Evolutionary conservation across 1,284 basidiomycete species (phyloP).

Genomic region (Papiliotrema flavescens): DNA sequence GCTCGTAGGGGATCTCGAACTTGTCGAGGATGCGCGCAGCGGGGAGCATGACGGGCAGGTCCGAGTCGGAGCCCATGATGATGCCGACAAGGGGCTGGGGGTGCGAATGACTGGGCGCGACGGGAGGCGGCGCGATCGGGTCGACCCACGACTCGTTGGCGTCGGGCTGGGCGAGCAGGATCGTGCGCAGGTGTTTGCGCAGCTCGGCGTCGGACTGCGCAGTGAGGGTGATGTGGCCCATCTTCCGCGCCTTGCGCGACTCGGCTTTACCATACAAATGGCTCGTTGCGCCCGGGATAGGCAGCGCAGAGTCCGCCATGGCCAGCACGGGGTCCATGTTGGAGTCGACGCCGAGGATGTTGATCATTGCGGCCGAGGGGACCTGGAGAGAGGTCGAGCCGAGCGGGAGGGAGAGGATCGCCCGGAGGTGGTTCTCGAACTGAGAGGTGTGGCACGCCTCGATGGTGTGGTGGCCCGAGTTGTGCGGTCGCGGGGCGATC

Average conservation of each 20-base stretch:
- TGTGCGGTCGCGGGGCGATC: constrained; percentile 98
- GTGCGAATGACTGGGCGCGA: constrained; percentile 52
- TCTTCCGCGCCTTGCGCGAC: constrained; percentile 87
- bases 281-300: constrained; percentile 70
- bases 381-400: constrained; percentile 87
- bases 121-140: constrained; percentile 55
- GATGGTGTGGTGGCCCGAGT: constrained; percentile 99
- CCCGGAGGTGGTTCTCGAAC: constrained; percentile 96
- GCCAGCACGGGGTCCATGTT: constrained; percentile 57
- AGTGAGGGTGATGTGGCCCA: constrained; percentile 94
- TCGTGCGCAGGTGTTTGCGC: constrained; percentile 62
- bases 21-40: constrained; percentile 79
- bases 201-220: constrained; percentile 78
- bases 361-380: constrained; percentile 87
- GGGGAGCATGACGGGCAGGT: constrained; percentile 86
- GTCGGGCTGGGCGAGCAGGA: constrained; percentile 65
- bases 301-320: constrained; percentile 59
- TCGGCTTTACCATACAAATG: constrained; percentile 94
- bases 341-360: constrained; percentile 76
- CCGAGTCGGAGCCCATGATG: constrained; percentile 99
- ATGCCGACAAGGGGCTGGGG: constrained; percentile 80
- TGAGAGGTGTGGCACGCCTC: constrained; percentile 95
- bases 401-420: constrained; percentile 87
- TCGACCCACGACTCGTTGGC: constrained; percentile 53
- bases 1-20: constrained; percentile 84